Evolutionary conservation across 2,329 filamentous ascomycete species (phyloP).

Genomic region (Fusarium anthophilum): DNA sequence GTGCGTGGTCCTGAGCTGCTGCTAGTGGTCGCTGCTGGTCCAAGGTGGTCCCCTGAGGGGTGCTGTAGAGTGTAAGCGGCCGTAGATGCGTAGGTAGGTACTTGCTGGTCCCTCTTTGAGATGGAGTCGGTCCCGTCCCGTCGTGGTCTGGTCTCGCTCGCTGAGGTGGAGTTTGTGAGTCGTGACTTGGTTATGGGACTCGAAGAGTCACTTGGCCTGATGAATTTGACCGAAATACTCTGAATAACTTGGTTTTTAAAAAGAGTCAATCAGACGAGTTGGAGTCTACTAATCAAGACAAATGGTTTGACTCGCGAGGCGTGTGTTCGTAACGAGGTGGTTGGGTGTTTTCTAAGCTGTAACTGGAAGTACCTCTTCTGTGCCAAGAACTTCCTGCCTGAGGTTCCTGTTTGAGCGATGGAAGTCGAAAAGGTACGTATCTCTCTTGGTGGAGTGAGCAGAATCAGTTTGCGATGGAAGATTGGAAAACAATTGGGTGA

Average conservation of each 20-base stretch:
- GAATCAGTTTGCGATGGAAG: not conserved
- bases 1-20: constrained; percentile 33
- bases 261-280: constrained; percentile 17
- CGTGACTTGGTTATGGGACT: constrained; percentile 34
- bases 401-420: not conserved
- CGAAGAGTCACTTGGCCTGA: constrained; percentile 33
- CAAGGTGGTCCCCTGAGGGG: constrained; percentile 37
- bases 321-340: constrained; percentile 36
- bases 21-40: constrained; percentile 35
- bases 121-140: constrained; percentile 29
- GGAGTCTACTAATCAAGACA: constrained; percentile 16
- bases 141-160: constrained; percentile 16
- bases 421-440: constrained; percentile 8
- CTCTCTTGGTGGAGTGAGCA: constrained; percentile 9
- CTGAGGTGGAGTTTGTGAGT: constrained; percentile 21
- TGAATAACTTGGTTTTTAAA: constrained; percentile 7
- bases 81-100: constrained; percentile 18
- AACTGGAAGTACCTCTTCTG: constrained; percentile 6
- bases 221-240: constrained; percentile 17
- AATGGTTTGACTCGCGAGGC: constrained; percentile 35
- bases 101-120: constrained; percentile 25
- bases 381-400: constrained; percentile 30
- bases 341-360: constrained; percentile 30
- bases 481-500: constrained; percentile 13
- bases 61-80: constrained; percentile 28